phyloP scores from a whole-genome alignment of 2,329 filamentous ascomycete genomes.

The Botryosphaeria dothidea region DNA sequence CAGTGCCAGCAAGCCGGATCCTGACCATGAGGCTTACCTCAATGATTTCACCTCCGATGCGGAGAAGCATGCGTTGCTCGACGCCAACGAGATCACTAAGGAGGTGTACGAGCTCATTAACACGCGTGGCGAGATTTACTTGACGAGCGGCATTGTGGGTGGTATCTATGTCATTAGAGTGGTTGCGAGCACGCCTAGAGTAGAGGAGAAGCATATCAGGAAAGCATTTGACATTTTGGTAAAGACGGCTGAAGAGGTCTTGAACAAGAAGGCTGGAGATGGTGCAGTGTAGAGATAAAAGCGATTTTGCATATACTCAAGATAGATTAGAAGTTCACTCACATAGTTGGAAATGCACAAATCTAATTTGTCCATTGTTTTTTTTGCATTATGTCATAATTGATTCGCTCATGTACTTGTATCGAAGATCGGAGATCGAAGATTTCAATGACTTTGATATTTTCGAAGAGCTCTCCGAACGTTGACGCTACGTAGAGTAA shows the following conservation, averaged over 20 bases:
- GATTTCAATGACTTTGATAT: too few species aligned
- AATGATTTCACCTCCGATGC: slow-evolving; percentile 38
- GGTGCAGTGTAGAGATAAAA: neutral
- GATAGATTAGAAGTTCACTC: too few species aligned
- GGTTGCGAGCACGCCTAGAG: slow-evolving; percentile 69
- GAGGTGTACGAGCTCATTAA: slow-evolving; percentile 76
- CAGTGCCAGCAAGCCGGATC: slow-evolving; percentile 28
- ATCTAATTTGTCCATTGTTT: too few species aligned
- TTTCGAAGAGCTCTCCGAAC: too few species aligned
- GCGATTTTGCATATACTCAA: neutral
- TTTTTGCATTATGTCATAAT: too few species aligned
- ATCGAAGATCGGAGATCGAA: too few species aligned
- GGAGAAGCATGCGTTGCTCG: slow-evolving; percentile 47
- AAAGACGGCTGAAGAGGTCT: slow-evolving; percentile 57
- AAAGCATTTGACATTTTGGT: slow-evolving; percentile 75
- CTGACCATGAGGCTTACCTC: slow-evolving; percentile 32
- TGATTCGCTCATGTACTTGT: too few species aligned
- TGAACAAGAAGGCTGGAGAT: slow-evolving; percentile 2
- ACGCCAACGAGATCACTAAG: slow-evolving; percentile 69
- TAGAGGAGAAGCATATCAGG: slow-evolving; percentile 71
- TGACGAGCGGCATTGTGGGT: slow-evolving; percentile 75
- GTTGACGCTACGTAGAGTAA: too few species aligned
- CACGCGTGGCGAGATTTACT: slow-evolving; percentile 72
- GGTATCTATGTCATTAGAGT: slow-evolving; percentile 79
- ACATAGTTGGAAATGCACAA: too few species aligned